phyloP scores from a whole-genome alignment of 495 filamentous ascomycete genomes.

The Hypoxylon lienhwacheense region DNA sequence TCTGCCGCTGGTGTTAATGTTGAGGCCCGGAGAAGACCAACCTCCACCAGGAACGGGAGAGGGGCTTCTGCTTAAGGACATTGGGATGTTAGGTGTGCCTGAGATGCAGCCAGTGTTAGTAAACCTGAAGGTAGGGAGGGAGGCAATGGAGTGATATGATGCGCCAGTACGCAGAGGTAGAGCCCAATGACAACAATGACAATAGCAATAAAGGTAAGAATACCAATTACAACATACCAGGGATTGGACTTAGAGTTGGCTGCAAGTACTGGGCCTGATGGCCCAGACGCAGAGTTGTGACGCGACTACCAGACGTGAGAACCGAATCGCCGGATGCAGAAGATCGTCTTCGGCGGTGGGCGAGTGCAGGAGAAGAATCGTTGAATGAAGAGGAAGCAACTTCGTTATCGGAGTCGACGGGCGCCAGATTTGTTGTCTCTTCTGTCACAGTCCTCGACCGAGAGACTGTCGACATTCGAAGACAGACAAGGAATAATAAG shows the following conservation, averaged over 20 bases:
- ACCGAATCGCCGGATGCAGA: conserved; percentile 38
- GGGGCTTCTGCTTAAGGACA: conserved; percentile 84
- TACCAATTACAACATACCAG: conserved; percentile 47
- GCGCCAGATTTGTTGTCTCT: conserved; percentile 43
- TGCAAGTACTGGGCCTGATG: conserved; percentile 45
- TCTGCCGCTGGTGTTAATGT: conserved; percentile 64
- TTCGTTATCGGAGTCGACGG: conserved; percentile 39
- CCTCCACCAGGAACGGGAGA: conserved; percentile 79
- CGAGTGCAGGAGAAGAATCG: conserved; percentile 43
- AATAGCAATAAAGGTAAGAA: no score
- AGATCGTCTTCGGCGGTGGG: conserved; percentile 48
- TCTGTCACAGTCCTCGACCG: conserved; percentile 26
- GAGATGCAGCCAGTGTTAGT: conserved; percentile 19
- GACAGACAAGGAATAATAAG: conserved; percentile 6
- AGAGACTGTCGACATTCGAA: conserved; percentile 29
- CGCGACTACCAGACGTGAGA: conserved; percentile 36
- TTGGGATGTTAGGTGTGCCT: conserved; percentile 56
- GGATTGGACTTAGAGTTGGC: conserved; percentile 45
- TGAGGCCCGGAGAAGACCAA: conserved; percentile 84
- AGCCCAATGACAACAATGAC: no score
- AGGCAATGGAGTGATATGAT: no score
- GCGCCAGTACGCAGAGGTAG: no score
- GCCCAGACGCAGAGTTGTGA: conserved; percentile 40
- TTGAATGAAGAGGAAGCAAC: conserved; percentile 48
- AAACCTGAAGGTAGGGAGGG: conserved; percentile 8